Conservation (phyloP, 352 stramenopile species). For the Elongisporangium anandrum region DNA sequence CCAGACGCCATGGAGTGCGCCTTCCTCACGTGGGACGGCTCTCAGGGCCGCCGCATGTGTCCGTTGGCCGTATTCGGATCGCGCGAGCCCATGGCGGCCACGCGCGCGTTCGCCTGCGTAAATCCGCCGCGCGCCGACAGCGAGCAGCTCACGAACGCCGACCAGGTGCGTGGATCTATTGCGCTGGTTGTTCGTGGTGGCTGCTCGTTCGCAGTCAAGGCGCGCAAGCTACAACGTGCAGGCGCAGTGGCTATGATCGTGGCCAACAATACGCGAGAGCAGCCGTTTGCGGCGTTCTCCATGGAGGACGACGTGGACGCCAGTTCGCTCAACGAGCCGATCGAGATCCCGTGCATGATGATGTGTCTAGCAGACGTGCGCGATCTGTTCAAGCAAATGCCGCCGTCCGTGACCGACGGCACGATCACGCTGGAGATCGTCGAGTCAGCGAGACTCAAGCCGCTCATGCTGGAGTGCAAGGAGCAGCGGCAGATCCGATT, state of each 20-base stretch:
- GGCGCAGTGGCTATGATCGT: constrained; percentile 49
- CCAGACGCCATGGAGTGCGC: constrained; percentile 23
- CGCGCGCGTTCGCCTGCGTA: constrained; percentile 40
- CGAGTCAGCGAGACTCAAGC: neutral
- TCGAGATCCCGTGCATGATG: constrained; percentile 60
- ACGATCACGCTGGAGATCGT: constrained; percentile 45
- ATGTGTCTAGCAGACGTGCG: constrained; percentile 62
- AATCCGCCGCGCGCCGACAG: constrained; percentile 56
- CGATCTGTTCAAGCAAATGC: constrained; percentile 58
- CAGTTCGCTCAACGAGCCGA: neutral
- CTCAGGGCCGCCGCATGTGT: constrained; percentile 31
- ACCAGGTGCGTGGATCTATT: constrained; percentile 39
- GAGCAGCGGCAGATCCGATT: constrained; percentile 11
- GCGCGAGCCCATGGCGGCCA: constrained; percentile 18
- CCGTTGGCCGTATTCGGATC: constrained; percentile 60
- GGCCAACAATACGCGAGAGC: constrained; percentile 27
- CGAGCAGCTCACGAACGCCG: constrained; percentile 37
- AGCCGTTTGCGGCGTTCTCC: constrained; percentile 52
- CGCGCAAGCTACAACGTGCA: constrained; percentile 42
- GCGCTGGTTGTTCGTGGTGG: constrained; percentile 62
- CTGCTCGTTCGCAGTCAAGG: constrained; percentile 68
- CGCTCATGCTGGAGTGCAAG: constrained; percentile 13
- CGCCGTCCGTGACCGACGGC: constrained; percentile 37
- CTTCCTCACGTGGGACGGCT: constrained; percentile 56
- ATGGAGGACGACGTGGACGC: constrained; percentile 27